Conservation (phyloP, 768 basidiomycete species). For the Hirschioporus abietinus region DNA sequence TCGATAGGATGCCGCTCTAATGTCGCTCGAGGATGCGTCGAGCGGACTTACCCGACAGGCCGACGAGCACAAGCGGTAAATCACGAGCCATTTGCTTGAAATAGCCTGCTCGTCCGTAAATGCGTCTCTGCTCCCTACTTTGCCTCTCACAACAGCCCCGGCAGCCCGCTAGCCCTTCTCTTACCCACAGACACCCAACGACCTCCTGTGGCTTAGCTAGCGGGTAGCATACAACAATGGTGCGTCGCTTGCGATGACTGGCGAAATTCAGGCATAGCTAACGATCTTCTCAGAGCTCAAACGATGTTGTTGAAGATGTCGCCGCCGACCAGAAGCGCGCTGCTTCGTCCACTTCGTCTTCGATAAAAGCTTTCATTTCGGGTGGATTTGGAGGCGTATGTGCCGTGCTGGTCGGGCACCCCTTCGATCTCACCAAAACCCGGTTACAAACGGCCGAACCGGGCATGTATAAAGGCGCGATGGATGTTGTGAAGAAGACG, state of each 20-base stretch:
- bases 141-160: neutral
- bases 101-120: neutral
- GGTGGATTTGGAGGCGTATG: constrained; percentile 90
- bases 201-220: neutral
- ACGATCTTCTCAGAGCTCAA: neutral
- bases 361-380: constrained; percentile 81
- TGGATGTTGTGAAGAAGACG: constrained; percentile 91
- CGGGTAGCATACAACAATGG: neutral
- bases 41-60: neutral
- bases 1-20: neutral
- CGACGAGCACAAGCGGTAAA: neutral
- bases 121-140: neutral
- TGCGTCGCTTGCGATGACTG: neutral
- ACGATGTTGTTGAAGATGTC: neutral
- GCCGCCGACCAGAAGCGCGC: neutral
- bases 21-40: neutral
- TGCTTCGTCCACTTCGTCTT: constrained; percentile 29
- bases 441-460: constrained; percentile 88
- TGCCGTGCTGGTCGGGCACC: constrained; percentile 94
- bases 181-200: neutral
- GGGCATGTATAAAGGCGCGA: constrained; percentile 84
- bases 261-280: neutral
- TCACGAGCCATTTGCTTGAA: neutral
- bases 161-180: neutral
- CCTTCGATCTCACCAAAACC: constrained; percentile 97